Evolutionary conservation across 306 rosid species (phyloP).

Genomic region (Dalbergia oliveri): DNA sequence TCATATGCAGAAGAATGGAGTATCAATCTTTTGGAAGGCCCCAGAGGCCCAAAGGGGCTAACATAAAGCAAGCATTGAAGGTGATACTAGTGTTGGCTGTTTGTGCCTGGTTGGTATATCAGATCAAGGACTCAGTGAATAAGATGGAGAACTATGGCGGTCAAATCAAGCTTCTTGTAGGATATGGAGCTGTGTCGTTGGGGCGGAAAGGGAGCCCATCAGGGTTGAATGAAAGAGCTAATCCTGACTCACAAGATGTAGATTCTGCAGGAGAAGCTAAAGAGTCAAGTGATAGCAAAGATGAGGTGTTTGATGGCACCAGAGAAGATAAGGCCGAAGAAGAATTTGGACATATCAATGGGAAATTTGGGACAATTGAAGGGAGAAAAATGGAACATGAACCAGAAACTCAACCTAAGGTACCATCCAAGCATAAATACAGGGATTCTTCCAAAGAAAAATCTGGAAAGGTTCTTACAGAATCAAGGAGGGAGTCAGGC

Average conservation of each 20-base stretch:
- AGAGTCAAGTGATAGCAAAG: slow-evolving; percentile 16
- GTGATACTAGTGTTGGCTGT: slow-evolving; percentile 48
- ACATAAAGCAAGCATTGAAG: slow-evolving; percentile 51
- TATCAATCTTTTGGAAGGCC: slow-evolving; percentile 48
- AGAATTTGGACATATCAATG: slow-evolving; percentile 14
- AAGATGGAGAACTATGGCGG: slow-evolving; percentile 10
- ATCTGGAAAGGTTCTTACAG: slow-evolving; percentile 16
- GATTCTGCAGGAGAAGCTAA: slow-evolving; percentile 34
- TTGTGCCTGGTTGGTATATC: slow-evolving; percentile 59
- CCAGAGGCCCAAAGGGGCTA: slow-evolving; percentile 53
- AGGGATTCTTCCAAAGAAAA: slow-evolving; percentile 6
- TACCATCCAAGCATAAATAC: neutral
- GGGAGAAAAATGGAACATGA: slow-evolving; percentile 32
- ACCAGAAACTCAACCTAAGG: slow-evolving; percentile 30
- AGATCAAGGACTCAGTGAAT: slow-evolving; percentile 44
- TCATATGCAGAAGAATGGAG: slow-evolving; percentile 51
- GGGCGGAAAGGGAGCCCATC: slow-evolving; percentile 51
- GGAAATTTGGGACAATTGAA: slow-evolving; percentile 7
- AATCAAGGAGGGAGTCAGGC: slow-evolving; percentile 11
- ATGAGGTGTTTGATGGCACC: slow-evolving; percentile 30
- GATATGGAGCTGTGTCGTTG: slow-evolving; percentile 12
- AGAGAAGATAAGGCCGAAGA: slow-evolving; percentile 24
- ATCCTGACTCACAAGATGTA: slow-evolving; percentile 37
- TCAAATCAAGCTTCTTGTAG: slow-evolving; percentile 25
- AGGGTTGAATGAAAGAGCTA: slow-evolving; percentile 18